These are phyloP conservation scores for Nicotiana tomentosiformis DNA, from an alignment of 257 asterid genomes.

Conservation along the genomic window DNA sequence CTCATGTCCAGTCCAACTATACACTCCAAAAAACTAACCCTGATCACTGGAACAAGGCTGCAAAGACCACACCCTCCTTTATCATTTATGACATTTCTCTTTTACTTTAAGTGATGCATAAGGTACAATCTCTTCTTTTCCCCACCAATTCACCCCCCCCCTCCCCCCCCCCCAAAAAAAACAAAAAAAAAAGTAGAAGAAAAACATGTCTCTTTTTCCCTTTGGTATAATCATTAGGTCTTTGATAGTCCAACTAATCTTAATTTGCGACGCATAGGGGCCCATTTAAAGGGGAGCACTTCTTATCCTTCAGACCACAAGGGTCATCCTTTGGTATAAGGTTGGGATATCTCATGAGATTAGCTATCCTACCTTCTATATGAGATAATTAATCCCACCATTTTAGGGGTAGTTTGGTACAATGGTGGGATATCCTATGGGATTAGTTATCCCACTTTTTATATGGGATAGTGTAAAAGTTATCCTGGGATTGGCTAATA, in stretches of 20 bases:
- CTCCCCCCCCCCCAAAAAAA: too few species aligned
- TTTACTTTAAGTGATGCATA: not conserved
- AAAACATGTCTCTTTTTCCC: not conserved
- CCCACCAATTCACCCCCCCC: not conserved
- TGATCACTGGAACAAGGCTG: not conserved
- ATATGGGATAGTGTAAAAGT: too few species aligned
- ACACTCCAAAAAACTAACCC: not conserved
- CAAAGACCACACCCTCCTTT: not conserved
- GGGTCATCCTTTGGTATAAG: too few species aligned
- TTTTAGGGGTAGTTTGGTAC: too few species aligned
- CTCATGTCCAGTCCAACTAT: constrained; percentile 5
- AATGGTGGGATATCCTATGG: too few species aligned
- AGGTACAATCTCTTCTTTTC: not conserved
- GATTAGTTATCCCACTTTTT: too few species aligned
- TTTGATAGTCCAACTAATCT: not conserved
- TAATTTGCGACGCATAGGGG: not conserved
- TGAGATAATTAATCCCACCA: too few species aligned
- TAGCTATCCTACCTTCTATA: too few species aligned
- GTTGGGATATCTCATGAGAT: too few species aligned
- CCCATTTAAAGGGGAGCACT: not conserved
- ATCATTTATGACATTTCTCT: not conserved
- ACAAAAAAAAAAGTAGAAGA: not conserved
- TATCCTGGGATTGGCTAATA: too few species aligned
- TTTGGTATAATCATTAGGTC: not conserved
- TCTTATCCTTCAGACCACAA: too few species aligned